A percentile compares a stretch with the other conserved stretches of the same genome.
Conservation (phyloP, 176 grass and related monocot species). For the maize (Zea mays) region DNA sequence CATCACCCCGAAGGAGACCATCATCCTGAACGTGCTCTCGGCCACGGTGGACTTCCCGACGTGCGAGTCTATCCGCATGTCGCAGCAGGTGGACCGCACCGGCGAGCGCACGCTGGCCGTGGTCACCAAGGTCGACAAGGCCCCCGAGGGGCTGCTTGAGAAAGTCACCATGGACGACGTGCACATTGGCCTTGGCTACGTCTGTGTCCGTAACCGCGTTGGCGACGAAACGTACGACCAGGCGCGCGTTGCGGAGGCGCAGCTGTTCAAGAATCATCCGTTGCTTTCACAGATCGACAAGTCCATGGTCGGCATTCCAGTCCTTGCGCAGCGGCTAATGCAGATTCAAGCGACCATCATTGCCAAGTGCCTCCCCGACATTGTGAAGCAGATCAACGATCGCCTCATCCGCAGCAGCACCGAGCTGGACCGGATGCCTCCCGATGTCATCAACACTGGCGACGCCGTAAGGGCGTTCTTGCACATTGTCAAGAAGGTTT, state of each 20-base stretch:
- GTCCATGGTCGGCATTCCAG: constrained; percentile 47
- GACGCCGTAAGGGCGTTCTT: constrained; percentile 31
- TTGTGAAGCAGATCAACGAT: constrained; percentile 57
- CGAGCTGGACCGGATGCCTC: constrained; percentile 50
- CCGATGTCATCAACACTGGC: neutral
- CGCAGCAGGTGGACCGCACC: constrained; percentile 54
- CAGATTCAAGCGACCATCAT: constrained; percentile 52
- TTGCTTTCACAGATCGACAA: constrained; percentile 46
- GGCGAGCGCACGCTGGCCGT: constrained; percentile 63
- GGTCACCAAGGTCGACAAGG: constrained; percentile 59
- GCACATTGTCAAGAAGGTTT: constrained; percentile 13
- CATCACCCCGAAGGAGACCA: constrained; percentile 56
- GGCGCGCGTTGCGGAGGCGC: constrained; percentile 20
- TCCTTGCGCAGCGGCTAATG: constrained; percentile 39
- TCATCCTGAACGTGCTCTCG: constrained; percentile 65
- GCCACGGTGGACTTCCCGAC: constrained; percentile 69
- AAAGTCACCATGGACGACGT: constrained; percentile 66
- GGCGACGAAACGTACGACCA: constrained; percentile 45
- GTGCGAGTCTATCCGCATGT: constrained; percentile 70
- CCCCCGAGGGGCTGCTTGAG: constrained; percentile 52
- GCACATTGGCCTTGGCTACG: constrained; percentile 57
- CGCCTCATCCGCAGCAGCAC: constrained; percentile 28
- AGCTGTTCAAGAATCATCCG: constrained; percentile 27
- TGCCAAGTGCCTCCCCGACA: constrained; percentile 49
- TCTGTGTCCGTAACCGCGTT: constrained; percentile 63